A percentile compares a stretch with the other conserved stretches of the same genome.
phyloP scores from a whole-genome alignment of 2,329 filamentous ascomycete species.

The Curvularia sp. region DNA sequence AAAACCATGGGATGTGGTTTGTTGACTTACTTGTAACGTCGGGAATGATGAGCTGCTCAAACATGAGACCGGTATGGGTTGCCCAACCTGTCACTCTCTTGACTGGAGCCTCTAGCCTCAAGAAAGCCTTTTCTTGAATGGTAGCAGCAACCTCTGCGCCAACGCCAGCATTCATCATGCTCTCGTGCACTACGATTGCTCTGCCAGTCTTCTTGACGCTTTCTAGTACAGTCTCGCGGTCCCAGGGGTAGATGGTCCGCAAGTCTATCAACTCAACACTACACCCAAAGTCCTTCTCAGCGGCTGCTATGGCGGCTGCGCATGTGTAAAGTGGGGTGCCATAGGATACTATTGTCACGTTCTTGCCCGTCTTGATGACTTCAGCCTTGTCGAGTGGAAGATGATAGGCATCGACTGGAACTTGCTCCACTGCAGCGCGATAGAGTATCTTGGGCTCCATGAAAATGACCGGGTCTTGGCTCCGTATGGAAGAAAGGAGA shows the following conservation, averaged over 20 bases:
- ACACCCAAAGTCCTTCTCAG: constrained; percentile 76
- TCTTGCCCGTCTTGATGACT: constrained; percentile 77
- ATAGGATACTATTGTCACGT: constrained; percentile 86
- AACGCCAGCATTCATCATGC: constrained; percentile 88
- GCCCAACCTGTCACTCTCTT: constrained; percentile 88
- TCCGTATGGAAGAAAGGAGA: constrained; percentile 75
- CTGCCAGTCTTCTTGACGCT: constrained; percentile 88
- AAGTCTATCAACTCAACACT: constrained; percentile 87
- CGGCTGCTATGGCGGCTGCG: constrained; percentile 75
- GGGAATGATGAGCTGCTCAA: constrained; percentile 75
- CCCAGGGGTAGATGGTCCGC: constrained; percentile 90
- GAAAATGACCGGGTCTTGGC: constrained; percentile 87
- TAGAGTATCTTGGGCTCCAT: constrained; percentile 96
- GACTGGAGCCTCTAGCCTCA: constrained; percentile 84
- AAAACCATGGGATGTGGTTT: neutral
- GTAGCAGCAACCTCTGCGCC: constrained; percentile 89
- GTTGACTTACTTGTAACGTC: constrained; percentile 82
- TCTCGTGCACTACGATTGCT: constrained; percentile 88
- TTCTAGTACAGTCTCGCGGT: constrained; percentile 77
- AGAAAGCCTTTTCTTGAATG: constrained; percentile 86
- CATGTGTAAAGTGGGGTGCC: constrained; percentile 90
- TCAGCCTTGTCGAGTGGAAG: constrained; percentile 87
- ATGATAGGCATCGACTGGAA: constrained; percentile 80
- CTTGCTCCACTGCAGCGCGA: constrained; percentile 88
- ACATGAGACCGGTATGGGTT: constrained; percentile 80